phyloP scores from a whole-genome alignment of 768 basidiomycete genomes.

The Vararia minispora region DNA sequence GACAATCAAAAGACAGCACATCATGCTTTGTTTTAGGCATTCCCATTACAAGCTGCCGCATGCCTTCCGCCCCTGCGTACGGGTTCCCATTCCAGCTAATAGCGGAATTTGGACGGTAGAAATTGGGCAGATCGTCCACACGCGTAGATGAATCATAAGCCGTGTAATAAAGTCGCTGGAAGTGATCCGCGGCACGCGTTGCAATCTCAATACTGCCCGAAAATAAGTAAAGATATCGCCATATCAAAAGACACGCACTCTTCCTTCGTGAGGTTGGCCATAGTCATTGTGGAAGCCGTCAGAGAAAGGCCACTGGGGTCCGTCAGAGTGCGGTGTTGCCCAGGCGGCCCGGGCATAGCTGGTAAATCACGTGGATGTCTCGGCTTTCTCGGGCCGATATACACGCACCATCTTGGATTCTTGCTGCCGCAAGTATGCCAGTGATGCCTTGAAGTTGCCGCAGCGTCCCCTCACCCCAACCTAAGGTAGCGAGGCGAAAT shows the following conservation, averaged over 20 bases:
- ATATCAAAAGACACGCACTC: constrained; percentile 17
- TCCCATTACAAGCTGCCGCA: constrained; percentile 51
- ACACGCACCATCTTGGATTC: no score
- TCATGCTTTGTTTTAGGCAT: constrained; percentile 81
- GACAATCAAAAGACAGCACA: constrained; percentile 81
- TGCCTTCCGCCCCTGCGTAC: constrained; percentile 59
- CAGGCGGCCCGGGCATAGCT: no score
- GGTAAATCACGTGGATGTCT: no score
- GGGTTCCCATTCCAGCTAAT: constrained; percentile 82
- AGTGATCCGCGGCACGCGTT: constrained; percentile 73
- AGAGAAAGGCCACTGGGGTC: not conserved
- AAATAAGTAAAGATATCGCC: not conserved
- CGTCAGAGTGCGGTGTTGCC: no score
- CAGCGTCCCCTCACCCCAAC: no score
- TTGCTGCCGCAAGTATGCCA: no score
- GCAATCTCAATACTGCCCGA: constrained; percentile 70
- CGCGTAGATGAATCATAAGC: constrained; percentile 77
- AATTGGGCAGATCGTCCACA: constrained; percentile 64
- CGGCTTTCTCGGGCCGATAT: no score
- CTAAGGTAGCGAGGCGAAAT: no score
- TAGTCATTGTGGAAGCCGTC: constrained; percentile 2
- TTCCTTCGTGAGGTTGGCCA: constrained; percentile 24
- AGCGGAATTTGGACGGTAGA: constrained; percentile 68
- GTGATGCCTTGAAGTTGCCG: no score
- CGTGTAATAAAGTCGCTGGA: constrained; percentile 72